Base-by-base conservation (phyloP, 495 filamentous ascomycete genomes). In the Penicillium goetzii region DNA sequence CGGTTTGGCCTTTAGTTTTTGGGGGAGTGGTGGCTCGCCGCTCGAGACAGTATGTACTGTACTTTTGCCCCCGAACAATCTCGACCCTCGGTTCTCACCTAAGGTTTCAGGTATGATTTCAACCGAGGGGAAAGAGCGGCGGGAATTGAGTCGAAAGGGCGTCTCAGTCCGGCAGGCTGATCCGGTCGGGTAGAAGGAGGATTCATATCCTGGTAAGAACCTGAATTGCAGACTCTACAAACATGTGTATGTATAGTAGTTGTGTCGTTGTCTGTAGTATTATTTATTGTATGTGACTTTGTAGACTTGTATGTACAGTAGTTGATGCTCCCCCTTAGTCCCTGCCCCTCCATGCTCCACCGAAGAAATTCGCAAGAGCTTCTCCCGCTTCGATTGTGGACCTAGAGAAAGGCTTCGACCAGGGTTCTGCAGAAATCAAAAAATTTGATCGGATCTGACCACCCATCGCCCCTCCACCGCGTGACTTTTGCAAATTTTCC, bases 301-400 rank as follows among this genome's bases (percentile, higher is more conserved):
- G 15, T 40, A 40, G 14, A 17, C 17, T 32, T 32, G 30, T 3
- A 32, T 15, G 36, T 40, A 40, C 36, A 40, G 4, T 17, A 40
- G 4, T 17, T 40, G 36, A 40, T 40, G 36, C 4, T 17, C 15
- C 15, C 12, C 36, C 36, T 14, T 9, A 43, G 41, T 43, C 43
- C 19, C n/a, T 43, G 7, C 66, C 71, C 66, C 61, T 67, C 60
- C 43, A 53, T 71, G 60, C 66, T 71, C 72, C 72, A 74, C 72
- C 71, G 49, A 41, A 65, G 67, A 66, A 52, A 54, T 73, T 71
- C 68, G 62, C 68, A 65, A 70, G 74, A 77, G 78, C 77, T 80
- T 80, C 76, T 81, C 74, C 78, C 78, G 77, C 74, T 78, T 79
- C 77, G 66, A 80, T 79, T 74, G 78, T 81, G 78, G 78, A 78